A percentile compares a stretch with the other conserved stretches of the same genome.
phyloP scores from a whole-genome alignment of 192 early-diverging fungal species.

The Coemansia sp. region DNA sequence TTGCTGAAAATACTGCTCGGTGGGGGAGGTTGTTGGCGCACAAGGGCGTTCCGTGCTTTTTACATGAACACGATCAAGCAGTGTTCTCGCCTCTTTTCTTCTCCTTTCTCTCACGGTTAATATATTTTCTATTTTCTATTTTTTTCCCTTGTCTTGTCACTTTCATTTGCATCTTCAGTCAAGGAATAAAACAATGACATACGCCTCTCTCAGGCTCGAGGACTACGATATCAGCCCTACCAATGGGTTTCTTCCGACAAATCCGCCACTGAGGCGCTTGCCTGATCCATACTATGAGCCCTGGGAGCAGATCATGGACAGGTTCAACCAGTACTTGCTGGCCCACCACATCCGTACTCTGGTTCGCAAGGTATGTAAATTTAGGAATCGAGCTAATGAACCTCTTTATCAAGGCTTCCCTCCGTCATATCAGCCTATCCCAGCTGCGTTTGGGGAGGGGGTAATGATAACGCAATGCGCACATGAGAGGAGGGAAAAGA shows the following conservation, averaged over 20 bases:
- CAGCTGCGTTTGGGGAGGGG: neutral
- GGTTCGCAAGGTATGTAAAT: constrained; percentile 63
- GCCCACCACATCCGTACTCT: constrained; percentile 65
- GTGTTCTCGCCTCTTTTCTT: neutral
- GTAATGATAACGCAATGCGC: constrained; percentile 2
- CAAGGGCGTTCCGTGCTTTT: neutral
- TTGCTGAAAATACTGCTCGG: neutral
- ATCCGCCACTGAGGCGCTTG: constrained; percentile 73
- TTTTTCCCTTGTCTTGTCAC: neutral
- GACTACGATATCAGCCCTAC: constrained; percentile 81
- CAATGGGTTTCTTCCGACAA: constrained; percentile 84
- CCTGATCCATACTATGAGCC: constrained; percentile 77
- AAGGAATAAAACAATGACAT: constrained; percentile 1
- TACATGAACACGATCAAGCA: neutral
- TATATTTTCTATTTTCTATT: neutral
- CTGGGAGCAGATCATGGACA: constrained; percentile 83
- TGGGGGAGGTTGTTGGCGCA: neutral
- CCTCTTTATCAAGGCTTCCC: neutral
- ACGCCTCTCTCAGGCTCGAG: constrained; percentile 55
- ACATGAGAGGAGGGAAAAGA: constrained; percentile 4
- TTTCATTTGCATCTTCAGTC: neutral
- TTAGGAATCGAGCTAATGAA: neutral
- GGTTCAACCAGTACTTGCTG: constrained; percentile 74
- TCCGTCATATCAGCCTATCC: neutral
- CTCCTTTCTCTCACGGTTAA: neutral